Evolutionary conservation across 1,139 yeast species (phyloP), one percentile per base, ranked within the genome.

Genomic region (Schwanniomyces etchellsii): DNA sequence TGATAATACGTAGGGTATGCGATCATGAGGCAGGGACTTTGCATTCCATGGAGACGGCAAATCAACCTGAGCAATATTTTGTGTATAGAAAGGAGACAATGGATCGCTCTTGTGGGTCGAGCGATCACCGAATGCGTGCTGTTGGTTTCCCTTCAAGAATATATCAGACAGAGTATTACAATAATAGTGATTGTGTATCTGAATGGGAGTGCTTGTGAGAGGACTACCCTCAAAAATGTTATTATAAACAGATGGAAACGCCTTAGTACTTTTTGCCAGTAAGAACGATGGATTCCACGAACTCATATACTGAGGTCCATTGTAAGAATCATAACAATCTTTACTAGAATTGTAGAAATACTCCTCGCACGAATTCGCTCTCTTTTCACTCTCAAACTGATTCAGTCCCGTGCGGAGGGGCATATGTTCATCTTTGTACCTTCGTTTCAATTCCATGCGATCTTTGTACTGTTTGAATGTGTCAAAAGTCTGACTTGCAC

Each of bases 31-130:
- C 4, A 50, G 43, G 10, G 64, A 55, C 14, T 50, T 49, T 12
- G 53, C 37, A 28, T 59, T 54, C 77, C 77, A 72, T 0, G 78
- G 78, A 4, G 62, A 55, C 1, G 80, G 79, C n/a, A 68, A 44
- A n/a, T 30, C 29, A 14, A 31, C 28, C 14, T 13, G 25, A 9
- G 7, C 25, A 23, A 10, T 23, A 13, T 13, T 13, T 11, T 10
- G 14, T 7, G 12, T 14, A 23, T n/a, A 7, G 7, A 7, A 7
- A 7, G 7, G 9, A 18, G 9, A 7, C 21, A 18, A 18, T 7
- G 21, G 7, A 18, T 18, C 21, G n/a, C 9, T 7, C 9, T 7
- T 7, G n/a, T 18, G 9, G 7, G 7, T 18, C n/a, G 21, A 18
- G 9, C 21, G 7, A 7, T 7, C 7, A 18, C 21, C n/a, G n/a